Conservation (phyloP, 2,329 filamentous ascomycete genomes). For the Xylariales sp. region DNA sequence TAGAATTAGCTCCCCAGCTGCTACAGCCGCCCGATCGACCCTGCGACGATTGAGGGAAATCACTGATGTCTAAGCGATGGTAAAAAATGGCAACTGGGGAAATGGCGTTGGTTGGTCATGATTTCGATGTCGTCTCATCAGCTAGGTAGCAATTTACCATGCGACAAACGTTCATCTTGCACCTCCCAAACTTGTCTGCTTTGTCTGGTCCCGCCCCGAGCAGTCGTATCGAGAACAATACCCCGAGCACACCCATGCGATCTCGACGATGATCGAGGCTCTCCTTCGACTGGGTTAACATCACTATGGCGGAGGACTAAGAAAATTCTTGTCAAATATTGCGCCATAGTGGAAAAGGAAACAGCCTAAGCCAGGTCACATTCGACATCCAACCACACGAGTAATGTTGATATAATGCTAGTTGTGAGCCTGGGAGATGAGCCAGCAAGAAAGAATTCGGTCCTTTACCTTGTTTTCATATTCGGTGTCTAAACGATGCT, state of each 20-base stretch:
- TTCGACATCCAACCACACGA: conserved; percentile 4
- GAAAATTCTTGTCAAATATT: background rate
- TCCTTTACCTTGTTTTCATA: background rate
- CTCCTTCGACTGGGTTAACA: conserved; percentile 2
- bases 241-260: background rate
- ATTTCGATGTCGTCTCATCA: conserved; percentile 40
- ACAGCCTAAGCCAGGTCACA: conserved; percentile 2
- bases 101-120: conserved; percentile 41
- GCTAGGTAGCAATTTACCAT: conserved; percentile 41
- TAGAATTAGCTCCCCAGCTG: conserved; percentile 35
- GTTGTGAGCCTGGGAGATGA: conserved; percentile 11
- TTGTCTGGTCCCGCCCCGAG: conserved; percentile 13
- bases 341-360: background rate
- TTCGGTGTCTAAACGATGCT: background rate
- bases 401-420: conserved; percentile 7
- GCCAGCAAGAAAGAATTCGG: conserved; percentile 6
- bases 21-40: conserved; percentile 40
- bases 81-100: conserved; percentile 37
- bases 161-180: conserved; percentile 36
- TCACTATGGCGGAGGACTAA: background rate
- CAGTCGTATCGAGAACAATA: conserved; percentile 22
- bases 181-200: conserved; percentile 26
- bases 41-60: conserved; percentile 41
- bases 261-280: conserved; percentile 4
- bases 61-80: conserved; percentile 40